Percentiles rank a stretch among this genome's conserved stretches.
Conservation (phyloP, 1,284 basidiomycete species). For the Ceratobasidium sp. region DNA sequence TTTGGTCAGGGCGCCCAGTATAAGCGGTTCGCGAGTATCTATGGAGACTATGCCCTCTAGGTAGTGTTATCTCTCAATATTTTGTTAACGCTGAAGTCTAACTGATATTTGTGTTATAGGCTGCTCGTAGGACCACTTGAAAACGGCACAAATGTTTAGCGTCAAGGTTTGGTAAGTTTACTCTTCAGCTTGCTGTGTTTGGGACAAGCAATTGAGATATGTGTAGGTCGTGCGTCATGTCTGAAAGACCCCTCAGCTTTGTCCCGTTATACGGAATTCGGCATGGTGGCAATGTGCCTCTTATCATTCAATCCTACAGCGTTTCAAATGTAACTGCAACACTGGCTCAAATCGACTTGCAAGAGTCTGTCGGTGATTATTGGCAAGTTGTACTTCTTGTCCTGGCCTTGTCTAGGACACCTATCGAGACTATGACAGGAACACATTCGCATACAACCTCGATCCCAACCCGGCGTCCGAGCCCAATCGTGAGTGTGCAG, state of each 20-base stretch:
- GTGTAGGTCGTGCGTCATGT: conserved; percentile 2
- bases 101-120: background rate
- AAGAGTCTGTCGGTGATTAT: background rate
- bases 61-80: background rate
- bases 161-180: conserved; percentile 21
- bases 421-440: background rate
- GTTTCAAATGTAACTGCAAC: background rate
- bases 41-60: conserved; percentile 26
- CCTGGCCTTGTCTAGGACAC: background rate
- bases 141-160: conserved; percentile 4
- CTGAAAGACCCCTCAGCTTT: background rate
- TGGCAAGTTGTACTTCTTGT: background rate
- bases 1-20: conserved; percentile 33
- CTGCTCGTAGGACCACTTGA: conserved; percentile 9
- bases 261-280: background rate
- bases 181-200: background rate
- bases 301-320: background rate
- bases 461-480: conserved; percentile 9
- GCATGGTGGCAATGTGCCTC: background rate
- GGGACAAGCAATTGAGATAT: background rate
- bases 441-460: conserved; percentile 28
- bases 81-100: too few relatives aligned
- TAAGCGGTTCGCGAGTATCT: conserved; percentile 33
- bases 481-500: background rate
- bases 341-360: background rate